Evolutionary conservation across 371 early-diverging fungal genomes (phyloP).

Genomic region (Dentiscutata heterogama): DNA sequence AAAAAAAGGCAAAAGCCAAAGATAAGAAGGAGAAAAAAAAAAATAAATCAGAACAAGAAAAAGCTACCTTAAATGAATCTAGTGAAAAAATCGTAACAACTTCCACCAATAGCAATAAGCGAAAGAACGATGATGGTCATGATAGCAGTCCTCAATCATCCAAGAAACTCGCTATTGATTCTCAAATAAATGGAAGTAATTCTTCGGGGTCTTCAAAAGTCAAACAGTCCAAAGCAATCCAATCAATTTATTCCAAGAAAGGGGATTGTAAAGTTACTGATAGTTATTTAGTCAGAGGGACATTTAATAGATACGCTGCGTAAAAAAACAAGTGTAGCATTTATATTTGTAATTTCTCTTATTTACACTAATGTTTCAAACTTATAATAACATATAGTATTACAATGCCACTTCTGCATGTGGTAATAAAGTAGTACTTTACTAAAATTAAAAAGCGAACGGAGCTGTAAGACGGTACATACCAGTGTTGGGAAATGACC

Average conservation of each 20-base stretch:
- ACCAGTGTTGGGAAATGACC: too few relatives aligned
- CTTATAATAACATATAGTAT: too few relatives aligned
- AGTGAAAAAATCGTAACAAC: background rate
- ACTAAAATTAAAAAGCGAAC: too few relatives aligned
- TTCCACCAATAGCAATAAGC: background rate
- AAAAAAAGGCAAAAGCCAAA: slow-evolving; percentile 67
- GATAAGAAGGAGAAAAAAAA: slow-evolving; percentile 65
- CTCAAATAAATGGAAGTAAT: background rate
- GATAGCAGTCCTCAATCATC: background rate
- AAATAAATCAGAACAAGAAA: slow-evolving; percentile 47
- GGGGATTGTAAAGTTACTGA: background rate
- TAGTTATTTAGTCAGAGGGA: slow-evolving; percentile 48
- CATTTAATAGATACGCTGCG: slow-evolving; percentile 48
- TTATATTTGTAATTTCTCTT: too few relatives aligned
- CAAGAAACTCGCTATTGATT: slow-evolving; percentile 20
- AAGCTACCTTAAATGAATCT: background rate
- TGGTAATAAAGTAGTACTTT: too few relatives aligned
- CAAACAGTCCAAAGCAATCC: slow-evolving; percentile 42
- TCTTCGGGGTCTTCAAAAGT: slow-evolving; percentile 1
- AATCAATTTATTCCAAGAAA: slow-evolving; percentile 47
- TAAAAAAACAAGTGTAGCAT: too few relatives aligned
- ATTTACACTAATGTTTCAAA: too few relatives aligned
- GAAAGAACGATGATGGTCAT: slow-evolving; percentile 8
- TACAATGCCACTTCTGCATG: too few relatives aligned
- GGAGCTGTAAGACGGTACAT: too few relatives aligned